Percentiles rank a stretch among this genome's conserved stretches.
phyloP scores from a whole-genome alignment of 495 filamentous ascomycete species.

The Glarea lozoyensis region DNA sequence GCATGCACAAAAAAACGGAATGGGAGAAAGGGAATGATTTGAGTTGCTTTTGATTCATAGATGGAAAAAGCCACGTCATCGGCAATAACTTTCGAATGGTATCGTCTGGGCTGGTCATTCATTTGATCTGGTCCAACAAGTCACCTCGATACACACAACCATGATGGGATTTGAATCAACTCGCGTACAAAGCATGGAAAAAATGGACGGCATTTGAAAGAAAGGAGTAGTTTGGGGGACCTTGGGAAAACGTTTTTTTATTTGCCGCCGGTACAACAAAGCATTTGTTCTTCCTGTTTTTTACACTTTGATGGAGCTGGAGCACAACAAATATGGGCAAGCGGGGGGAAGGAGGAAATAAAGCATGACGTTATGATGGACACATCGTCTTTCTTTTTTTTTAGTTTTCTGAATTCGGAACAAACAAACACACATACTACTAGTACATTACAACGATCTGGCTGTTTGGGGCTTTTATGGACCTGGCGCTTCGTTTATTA shows the following conservation, averaged over 20 bases:
- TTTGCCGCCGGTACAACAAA: not conserved
- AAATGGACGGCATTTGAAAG: not conserved
- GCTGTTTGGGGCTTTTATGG: too few species aligned
- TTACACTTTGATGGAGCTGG: too few species aligned
- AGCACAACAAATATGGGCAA: not conserved
- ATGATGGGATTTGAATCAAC: too few species aligned
- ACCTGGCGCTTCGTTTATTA: too few species aligned
- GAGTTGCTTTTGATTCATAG: slow-evolving; percentile 6
- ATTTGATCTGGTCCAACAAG: too few species aligned
- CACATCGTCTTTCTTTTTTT: slow-evolving; percentile 4
- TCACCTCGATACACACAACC: too few species aligned
- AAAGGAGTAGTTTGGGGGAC: not conserved
- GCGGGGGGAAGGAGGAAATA: slow-evolving; percentile 4
- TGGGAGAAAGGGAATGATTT: slow-evolving; percentile 13
- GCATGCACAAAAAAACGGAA: slow-evolving; percentile 18
- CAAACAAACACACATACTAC: too few species aligned
- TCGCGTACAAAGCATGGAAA: slow-evolving; percentile 2
- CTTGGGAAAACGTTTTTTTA: not conserved
- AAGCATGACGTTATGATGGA: slow-evolving; percentile 18
- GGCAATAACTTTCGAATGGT: too few species aligned
- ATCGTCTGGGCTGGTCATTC: not conserved
- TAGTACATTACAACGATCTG: too few species aligned
- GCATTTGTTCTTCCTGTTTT: not conserved
- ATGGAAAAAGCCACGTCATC: too few species aligned
- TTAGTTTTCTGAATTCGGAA: too few species aligned